phyloP scores from a whole-genome alignment of 2,329 filamentous ascomycete species.

The Neofusicoccum cordaticola region DNA sequence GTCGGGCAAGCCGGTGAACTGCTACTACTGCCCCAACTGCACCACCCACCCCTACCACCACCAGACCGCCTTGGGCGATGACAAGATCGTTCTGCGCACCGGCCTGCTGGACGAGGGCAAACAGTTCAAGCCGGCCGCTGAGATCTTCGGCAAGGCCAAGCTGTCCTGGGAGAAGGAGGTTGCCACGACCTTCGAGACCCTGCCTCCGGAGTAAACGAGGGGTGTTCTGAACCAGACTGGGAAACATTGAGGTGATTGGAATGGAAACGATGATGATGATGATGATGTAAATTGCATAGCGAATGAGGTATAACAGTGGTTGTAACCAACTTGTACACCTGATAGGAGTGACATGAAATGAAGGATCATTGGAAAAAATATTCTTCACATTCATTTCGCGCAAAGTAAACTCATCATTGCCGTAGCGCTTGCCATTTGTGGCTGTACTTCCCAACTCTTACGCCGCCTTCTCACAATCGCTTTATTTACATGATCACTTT shows the following conservation, averaged over 20 bases:
- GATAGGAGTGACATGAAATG: too few relatives aligned
- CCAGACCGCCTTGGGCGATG: slow-evolving; percentile 50
- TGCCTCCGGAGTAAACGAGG: slow-evolving; percentile 39
- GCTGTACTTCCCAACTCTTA: too few relatives aligned
- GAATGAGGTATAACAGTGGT: too few relatives aligned
- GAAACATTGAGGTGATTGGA: neutral
- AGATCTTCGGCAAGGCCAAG: slow-evolving; percentile 56
- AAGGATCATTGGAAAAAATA: too few relatives aligned
- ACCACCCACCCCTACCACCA: slow-evolving; percentile 56
- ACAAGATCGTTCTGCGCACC: slow-evolving; percentile 54
- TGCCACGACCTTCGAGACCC: slow-evolving; percentile 44
- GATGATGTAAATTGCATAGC: too few relatives aligned
- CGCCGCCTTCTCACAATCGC: neutral
- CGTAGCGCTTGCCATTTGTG: too few relatives aligned
- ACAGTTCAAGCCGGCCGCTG: slow-evolving; percentile 50
- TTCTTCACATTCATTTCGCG: too few relatives aligned
- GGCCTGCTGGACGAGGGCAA: slow-evolving; percentile 45
- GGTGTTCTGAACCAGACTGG: too few relatives aligned
- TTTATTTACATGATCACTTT: neutral
- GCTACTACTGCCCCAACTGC: slow-evolving; percentile 59
- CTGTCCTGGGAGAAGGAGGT: slow-evolving; percentile 53
- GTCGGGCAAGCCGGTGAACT: slow-evolving; percentile 55
- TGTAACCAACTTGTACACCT: too few relatives aligned
- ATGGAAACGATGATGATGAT: neutral
- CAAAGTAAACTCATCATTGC: too few relatives aligned